Evolutionary conservation across 345 rosid genomes (phyloP), one percentile per base, ranked within the genome.

Genomic region (Jatropha curcas): DNA sequence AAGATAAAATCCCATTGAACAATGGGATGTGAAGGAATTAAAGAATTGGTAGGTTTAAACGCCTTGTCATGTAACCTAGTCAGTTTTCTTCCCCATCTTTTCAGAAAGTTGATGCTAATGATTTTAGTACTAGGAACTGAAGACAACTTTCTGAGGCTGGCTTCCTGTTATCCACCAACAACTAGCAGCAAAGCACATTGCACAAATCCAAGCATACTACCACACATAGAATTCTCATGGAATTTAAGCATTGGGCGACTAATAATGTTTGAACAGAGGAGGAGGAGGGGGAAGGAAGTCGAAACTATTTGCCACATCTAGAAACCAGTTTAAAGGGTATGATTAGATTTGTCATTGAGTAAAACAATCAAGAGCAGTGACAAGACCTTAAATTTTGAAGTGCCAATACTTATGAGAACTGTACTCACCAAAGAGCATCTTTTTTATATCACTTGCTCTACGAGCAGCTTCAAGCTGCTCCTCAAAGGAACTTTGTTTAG

Each of bases 391-490:
- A 24, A 60, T 31, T 4, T 14, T 16, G 22, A 20, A 37, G 35
- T 14, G 14, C 24, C 31, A 70, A 50, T n/a, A 19, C 20, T n/a
- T 27, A 31, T 31, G 28, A 64, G 35, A 61, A 48, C 30, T 64
- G 68, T 61, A 72, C 97, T 87, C 68, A 96, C 99, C 86, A 31
- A 93, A 89, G 58, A 96, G 92, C 80, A 91, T 85, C 70, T 91
- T 93, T 81, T 89, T 84, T 16, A 96, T 86, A 77, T 89, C 85
- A 55, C 84, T 85, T 67, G 95, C 98, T 82, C 98, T 89, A 53
- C 98, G 97, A 73, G 91, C 28, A 72, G 98, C 96, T 82, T 93
- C 97, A 34, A 85, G 93, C 72, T 89, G 90, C 74, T 83, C 83
- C 88, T 96, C 95, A 65, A 91, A 96, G 58, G 95, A 86, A 60